Evolutionary conservation across 768 basidiomycete genomes (phyloP).

Genomic region (Suillus lakei): DNA sequence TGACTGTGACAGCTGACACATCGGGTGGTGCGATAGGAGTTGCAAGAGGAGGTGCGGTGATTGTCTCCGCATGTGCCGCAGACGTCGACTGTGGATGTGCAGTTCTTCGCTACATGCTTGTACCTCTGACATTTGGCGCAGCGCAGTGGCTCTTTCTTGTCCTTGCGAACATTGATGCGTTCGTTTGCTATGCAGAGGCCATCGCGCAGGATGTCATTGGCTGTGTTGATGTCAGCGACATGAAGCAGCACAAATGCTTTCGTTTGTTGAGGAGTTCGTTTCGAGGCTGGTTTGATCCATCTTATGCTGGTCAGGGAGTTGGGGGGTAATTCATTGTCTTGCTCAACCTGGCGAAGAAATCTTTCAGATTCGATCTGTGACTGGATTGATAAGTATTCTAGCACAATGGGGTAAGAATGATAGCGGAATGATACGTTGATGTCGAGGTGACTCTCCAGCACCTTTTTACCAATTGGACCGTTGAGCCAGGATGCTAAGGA

Average conservation of each 20-base stretch:
- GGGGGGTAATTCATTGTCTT: slow-evolving; percentile 13
- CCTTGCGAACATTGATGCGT: slow-evolving; percentile 15
- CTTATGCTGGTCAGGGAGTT: background rate
- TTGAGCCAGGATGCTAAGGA: background rate
- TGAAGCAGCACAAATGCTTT: slow-evolving; percentile 28
- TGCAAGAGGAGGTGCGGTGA: background rate
- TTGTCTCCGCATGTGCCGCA: slow-evolving; percentile 7
- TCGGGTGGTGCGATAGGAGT: background rate
- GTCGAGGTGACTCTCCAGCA: background rate
- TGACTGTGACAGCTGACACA: slow-evolving; percentile 2
- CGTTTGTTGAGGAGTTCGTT: background rate
- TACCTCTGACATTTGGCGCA: slow-evolving; percentile 10
- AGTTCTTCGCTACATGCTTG: slow-evolving; percentile 9
- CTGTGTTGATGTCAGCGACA: slow-evolving; percentile 19
- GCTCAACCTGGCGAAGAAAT: slow-evolving; percentile 22
- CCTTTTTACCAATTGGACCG: too few species aligned
- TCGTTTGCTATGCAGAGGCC: slow-evolving; percentile 24
- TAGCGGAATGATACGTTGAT: slow-evolving; percentile 4
- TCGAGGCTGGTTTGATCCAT: background rate
- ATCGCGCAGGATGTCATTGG: slow-evolving; percentile 27
- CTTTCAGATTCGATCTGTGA: slow-evolving; percentile 15
- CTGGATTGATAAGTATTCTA: slow-evolving; percentile 25
- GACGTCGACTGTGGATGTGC: background rate
- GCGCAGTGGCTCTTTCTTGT: slow-evolving; percentile 6
- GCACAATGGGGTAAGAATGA: slow-evolving; percentile 14